phyloP scores from a whole-genome alignment of 805 yeast genomes.

The Starmerella bombicola region DNA sequence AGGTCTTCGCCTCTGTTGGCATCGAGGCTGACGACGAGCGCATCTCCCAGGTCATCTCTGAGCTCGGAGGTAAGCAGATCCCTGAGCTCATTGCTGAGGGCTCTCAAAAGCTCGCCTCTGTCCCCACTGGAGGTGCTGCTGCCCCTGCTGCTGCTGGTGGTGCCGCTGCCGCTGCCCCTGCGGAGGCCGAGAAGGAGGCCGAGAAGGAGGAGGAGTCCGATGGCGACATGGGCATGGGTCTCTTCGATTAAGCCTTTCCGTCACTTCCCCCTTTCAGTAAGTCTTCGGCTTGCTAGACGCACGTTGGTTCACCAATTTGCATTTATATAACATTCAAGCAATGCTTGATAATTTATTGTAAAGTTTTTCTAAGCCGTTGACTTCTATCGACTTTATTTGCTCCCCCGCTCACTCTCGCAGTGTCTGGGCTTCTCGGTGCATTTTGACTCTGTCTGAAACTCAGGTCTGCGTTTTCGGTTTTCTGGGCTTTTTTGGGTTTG shows the following conservation, averaged over 20 bases:
- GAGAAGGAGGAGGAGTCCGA: constrained; percentile 46
- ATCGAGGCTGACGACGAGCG: constrained; percentile 88
- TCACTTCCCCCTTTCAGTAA: background rate
- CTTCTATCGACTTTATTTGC: too few relatives aligned
- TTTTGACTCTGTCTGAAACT: too few relatives aligned
- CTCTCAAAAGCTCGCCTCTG: constrained; percentile 89
- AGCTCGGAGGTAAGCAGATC: constrained; percentile 87
- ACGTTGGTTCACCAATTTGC: too few relatives aligned
- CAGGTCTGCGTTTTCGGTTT: too few relatives aligned
- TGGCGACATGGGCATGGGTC: constrained; percentile 47
- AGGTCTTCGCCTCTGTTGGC: constrained; percentile 88
- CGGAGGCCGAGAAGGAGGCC: constrained; percentile 57
- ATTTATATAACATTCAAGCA: too few relatives aligned
- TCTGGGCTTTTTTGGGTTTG: too few relatives aligned
- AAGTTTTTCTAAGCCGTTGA: too few relatives aligned
- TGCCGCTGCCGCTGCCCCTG: constrained; percentile 58
- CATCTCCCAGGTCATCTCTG: constrained; percentile 63
- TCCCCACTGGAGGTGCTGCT: constrained; percentile 97
- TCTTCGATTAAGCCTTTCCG: constrained; percentile 69
- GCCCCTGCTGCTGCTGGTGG: constrained; percentile 61
- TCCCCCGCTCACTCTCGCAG: too few relatives aligned
- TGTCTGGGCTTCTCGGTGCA: too few relatives aligned
- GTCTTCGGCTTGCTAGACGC: too few relatives aligned
- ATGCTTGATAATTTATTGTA: too few relatives aligned
- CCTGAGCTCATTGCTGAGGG: constrained; percentile 89